phyloP scores from a whole-genome alignment of 2,329 filamentous ascomycete genomes.

The Penicillium occitanis region DNA sequence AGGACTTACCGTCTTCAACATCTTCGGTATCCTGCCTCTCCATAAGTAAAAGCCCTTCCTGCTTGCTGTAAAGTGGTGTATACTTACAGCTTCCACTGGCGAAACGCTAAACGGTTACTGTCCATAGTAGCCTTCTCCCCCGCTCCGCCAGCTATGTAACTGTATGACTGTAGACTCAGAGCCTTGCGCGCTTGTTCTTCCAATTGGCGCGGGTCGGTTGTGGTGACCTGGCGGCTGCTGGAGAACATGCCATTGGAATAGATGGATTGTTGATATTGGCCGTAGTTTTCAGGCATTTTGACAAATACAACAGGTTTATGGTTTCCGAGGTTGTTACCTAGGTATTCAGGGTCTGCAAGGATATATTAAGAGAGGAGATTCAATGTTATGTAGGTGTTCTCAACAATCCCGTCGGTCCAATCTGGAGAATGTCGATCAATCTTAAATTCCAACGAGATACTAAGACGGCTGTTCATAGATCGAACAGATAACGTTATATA shows the following conservation, averaged over 20 bases:
- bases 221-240: constrained; percentile 52
- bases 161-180: constrained; percentile 53
- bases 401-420: background rate
- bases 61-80: background rate
- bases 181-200: constrained; percentile 55
- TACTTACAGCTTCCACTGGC: constrained; percentile 48
- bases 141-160: constrained; percentile 63
- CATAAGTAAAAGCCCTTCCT: background rate
- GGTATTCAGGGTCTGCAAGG: background rate
- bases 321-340: background rate
- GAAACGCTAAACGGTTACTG: constrained; percentile 59
- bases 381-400: background rate
- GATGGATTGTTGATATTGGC: constrained; percentile 50
- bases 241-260: constrained; percentile 55
- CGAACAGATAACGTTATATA: background rate
- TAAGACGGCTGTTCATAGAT: background rate
- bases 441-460: background rate
- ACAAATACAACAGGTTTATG: background rate
- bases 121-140: constrained; percentile 62
- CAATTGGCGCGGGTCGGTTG: constrained; percentile 59
- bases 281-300: constrained; percentile 42
- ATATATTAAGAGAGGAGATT: background rate
- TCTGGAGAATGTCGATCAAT: background rate
- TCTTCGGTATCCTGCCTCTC: constrained; percentile 51
- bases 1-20: constrained; percentile 41